These are phyloP conservation scores for Solanum boliviense DNA, from an alignment of 257 asterid genomes.

Conservation along the genomic window DNA sequence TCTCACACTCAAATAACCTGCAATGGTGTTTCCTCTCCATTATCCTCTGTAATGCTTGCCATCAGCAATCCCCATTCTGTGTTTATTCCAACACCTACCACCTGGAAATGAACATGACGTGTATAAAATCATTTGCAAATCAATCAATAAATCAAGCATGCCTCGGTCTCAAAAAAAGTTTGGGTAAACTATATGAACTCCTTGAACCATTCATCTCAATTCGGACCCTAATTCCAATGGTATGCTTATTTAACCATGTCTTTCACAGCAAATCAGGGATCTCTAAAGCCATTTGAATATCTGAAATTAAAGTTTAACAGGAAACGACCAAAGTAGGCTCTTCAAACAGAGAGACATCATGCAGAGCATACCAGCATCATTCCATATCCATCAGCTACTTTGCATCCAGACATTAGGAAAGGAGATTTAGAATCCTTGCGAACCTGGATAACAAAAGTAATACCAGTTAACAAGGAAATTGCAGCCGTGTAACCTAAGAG, in stretches of 20 bases:
- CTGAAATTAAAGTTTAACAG: background rate
- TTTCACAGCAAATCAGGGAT: background rate
- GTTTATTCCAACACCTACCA: constrained; percentile 79
- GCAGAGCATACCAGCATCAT: constrained; percentile 69
- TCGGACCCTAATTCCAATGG: background rate
- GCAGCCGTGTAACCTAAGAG: background rate
- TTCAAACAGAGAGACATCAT: background rate
- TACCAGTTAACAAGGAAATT: background rate
- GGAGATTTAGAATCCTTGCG: constrained; percentile 80
- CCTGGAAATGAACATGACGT: constrained; percentile 28
- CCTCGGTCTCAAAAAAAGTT: background rate
- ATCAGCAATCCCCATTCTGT: constrained; percentile 97
- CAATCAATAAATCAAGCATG: background rate
- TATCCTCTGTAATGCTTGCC: constrained; percentile 98
- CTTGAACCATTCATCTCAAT: background rate
- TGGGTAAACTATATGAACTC: background rate
- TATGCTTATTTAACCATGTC: background rate
- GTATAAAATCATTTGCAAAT: background rate
- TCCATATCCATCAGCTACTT: constrained; percentile 97
- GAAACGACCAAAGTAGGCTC: background rate
- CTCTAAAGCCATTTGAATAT: background rate
- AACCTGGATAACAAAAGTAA: constrained; percentile 33
- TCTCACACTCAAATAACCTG: constrained; percentile 41
- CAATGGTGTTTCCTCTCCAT: constrained; percentile 96
- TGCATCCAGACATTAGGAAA: constrained; percentile 93